Evolutionary conservation across 192 early-diverging fungal genomes (phyloP), one percentile per base, ranked within the genome.

Genomic region (Entomortierella parvispora): DNA sequence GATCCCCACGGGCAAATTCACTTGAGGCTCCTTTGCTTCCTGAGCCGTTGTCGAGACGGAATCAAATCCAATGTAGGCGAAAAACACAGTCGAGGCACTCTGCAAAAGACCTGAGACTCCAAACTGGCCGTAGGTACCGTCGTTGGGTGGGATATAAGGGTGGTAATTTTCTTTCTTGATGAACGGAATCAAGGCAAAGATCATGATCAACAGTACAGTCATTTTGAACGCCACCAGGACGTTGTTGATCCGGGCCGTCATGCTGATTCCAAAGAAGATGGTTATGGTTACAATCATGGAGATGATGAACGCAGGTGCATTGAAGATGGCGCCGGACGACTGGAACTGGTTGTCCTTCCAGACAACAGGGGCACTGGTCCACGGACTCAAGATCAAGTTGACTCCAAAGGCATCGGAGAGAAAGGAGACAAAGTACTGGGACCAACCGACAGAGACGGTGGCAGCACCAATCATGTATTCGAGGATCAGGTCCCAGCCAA

Each of bases 401-500:
- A 80, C 65, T 12, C 62, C 67, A 52, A 92, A 91, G 9, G 88
- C 87, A 54, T 93, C 89, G 14, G 50, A 22, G 44, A 94, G 80
- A 54, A 96, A 92, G 3, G 72, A 72, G 9, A 87, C 88, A 65
- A 97, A 82, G 68, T 97, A 97, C 0, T 79, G 84, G 18, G 94
- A 93, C 93, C 94, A 97, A 9, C 94, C 91, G 64, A 87, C 84
- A 17, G 93, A 89, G 33, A 95, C 93, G 0, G 94, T 90, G 0
- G 94, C 91, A 20, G 93, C 91, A 3, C 92, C 91, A 17, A 96
- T 90, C 74, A 95, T 81, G 71, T 95, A 96, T 81, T 96, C 95
- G 29, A 96, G 80, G 12, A 94, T 91, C 37, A 96, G 77, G 80
- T 94, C 91, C 95, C 95, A 97, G 15, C 93, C 94, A 65, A 95